Conservation (phyloP, 1,139 yeast species). For the Debaryomycetaceae sp. region DNA sequence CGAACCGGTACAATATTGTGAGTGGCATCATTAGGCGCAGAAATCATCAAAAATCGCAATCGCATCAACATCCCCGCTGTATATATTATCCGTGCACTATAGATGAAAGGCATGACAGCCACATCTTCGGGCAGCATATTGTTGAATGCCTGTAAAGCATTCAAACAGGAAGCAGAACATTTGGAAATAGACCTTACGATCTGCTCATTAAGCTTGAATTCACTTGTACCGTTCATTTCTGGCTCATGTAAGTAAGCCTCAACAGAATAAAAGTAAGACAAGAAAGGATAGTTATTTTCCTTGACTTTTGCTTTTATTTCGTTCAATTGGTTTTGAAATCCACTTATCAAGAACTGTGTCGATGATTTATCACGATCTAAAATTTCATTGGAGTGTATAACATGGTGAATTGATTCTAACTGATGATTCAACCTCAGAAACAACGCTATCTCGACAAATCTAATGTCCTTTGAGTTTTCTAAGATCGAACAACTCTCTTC, state of each 20-base stretch:
- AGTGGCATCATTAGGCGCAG: conserved; percentile 52
- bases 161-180: conserved; percentile 55
- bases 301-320: conserved; percentile 34
- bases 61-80: conserved; percentile 66
- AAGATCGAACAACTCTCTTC: conserved; percentile 58
- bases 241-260: conserved; percentile 76
- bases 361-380: conserved; percentile 22
- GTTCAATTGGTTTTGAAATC: conserved; percentile 41
- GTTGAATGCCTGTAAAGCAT: conserved; percentile 49
- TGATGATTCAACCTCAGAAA: conserved; percentile 59
- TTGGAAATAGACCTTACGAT: conserved; percentile 41
- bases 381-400: conserved; percentile 40
- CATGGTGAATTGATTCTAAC: conserved; percentile 61
- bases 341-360: conserved; percentile 32
- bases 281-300: conserved; percentile 35
- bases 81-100: conserved; percentile 62
- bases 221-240: conserved; percentile 24
- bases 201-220: conserved; percentile 18
- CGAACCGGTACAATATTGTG: conserved; percentile 48
- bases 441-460: conserved; percentile 45
- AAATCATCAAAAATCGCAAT: conserved; percentile 52
- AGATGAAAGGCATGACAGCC: conserved; percentile 59
- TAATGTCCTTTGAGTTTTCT: conserved; percentile 30
- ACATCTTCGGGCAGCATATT: conserved; percentile 41
- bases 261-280: conserved; percentile 59